phyloP scores from a whole-genome alignment of 1,284 basidiomycete species.

The Austroboletus novae-zelandiae region DNA sequence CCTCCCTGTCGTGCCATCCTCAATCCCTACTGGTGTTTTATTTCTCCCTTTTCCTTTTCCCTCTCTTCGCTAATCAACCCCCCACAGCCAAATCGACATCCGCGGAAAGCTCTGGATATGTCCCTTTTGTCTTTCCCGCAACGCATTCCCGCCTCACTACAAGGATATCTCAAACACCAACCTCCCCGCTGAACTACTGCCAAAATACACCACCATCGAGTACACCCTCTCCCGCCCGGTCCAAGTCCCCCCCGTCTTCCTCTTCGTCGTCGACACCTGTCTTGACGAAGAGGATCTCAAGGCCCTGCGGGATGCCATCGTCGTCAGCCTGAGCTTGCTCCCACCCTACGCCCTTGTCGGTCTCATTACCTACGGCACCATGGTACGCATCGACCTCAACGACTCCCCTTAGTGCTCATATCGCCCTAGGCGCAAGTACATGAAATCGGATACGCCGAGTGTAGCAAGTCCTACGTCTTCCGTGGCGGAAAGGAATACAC shows the following conservation, averaged over 20 bases:
- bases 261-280: slow-evolving; percentile 98
- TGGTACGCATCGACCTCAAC: slow-evolving; percentile 55
- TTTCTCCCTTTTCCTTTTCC: slow-evolving; percentile 5
- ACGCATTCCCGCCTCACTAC: slow-evolving; percentile 98
- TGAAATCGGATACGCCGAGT: slow-evolving; percentile 95
- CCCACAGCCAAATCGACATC: slow-evolving; percentile 91
- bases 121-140: slow-evolving; percentile 95
- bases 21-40: slow-evolving; percentile 92
- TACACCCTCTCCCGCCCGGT: slow-evolving; percentile 93
- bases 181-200: slow-evolving; percentile 91
- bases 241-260: slow-evolving; percentile 92
- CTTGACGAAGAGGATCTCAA: slow-evolving; percentile 96
- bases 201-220: slow-evolving; percentile 99
- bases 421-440: slow-evolving; percentile 89
- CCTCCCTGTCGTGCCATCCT: slow-evolving; percentile 95
- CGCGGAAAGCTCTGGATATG: slow-evolving; percentile 99
- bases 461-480: slow-evolving; percentile 99
- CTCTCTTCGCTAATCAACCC: slow-evolving; percentile 1
- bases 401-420: slow-evolving; percentile 3
- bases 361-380: slow-evolving; percentile 94
- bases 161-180: slow-evolving; percentile 98
- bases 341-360: slow-evolving; percentile 95
- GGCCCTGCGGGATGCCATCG: slow-evolving; percentile 88
- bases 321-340: slow-evolving; percentile 90
- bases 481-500: slow-evolving; percentile 98